Evolutionary conservation across 768 basidiomycete genomes (phyloP).

Genomic region (Lactifluus pinguis): DNA sequence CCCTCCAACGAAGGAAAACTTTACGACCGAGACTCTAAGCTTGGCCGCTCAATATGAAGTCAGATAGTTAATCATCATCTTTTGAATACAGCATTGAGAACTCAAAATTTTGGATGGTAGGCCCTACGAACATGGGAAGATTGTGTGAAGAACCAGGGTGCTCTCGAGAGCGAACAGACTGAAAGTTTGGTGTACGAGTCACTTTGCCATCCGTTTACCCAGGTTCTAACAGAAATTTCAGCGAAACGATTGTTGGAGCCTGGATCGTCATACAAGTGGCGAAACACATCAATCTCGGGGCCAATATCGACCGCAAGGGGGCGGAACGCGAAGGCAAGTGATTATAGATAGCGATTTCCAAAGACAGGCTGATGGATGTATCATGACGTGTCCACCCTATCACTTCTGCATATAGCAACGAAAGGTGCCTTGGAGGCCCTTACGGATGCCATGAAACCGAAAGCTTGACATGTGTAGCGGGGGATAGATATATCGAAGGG

Average conservation of each 20-base stretch:
- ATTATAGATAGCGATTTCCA: background rate
- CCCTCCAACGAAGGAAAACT: background rate
- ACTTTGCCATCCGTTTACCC: no score
- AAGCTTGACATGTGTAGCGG: no score
- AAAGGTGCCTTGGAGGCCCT: constrained; percentile 1
- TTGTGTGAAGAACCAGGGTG: background rate
- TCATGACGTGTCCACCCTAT: background rate
- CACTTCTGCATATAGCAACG: background rate
- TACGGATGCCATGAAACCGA: background rate
- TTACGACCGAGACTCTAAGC: constrained; percentile 3
- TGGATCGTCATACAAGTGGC: constrained; percentile 7
- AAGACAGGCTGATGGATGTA: background rate
- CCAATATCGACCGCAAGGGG: background rate
- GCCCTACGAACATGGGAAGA: constrained; percentile 4
- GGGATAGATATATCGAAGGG: no score
- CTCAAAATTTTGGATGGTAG: background rate
- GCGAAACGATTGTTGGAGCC: background rate
- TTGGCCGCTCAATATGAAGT: constrained; percentile 11
- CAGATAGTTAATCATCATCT: constrained; percentile 2
- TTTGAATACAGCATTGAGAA: background rate
- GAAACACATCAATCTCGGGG: background rate
- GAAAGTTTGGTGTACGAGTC: background rate
- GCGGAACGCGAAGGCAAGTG: constrained; percentile 4
- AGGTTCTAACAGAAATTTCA: background rate
- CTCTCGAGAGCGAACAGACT: background rate